Evolutionary conservation across 495 filamentous ascomycete species (phyloP).

Genomic region (Aspergillus heteromorphus): DNA sequence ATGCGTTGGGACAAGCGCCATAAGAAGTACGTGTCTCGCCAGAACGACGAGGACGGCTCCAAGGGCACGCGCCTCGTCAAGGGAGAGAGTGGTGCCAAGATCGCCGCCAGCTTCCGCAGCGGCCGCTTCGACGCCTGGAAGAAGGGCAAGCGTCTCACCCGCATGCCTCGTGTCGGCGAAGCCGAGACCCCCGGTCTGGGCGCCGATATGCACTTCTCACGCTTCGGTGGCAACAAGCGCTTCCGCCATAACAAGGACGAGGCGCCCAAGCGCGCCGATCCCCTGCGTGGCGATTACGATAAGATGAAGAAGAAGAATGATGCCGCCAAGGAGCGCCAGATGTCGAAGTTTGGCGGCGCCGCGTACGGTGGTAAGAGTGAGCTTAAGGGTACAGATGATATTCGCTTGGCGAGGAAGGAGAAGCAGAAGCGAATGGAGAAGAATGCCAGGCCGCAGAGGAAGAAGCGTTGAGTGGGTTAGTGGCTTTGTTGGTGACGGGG

Average conservation of each 20-base stretch:
- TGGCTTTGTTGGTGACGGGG: neutral
- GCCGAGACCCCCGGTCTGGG: slow-evolving; percentile 51
- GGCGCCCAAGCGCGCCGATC: slow-evolving; percentile 90
- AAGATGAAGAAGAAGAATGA: slow-evolving; percentile 83
- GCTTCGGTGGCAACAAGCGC: slow-evolving; percentile 35
- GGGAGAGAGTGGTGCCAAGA: slow-evolving; percentile 92
- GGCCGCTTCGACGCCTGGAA: slow-evolving; percentile 92
- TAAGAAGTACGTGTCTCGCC: slow-evolving; percentile 85
- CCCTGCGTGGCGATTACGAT: slow-evolving; percentile 81
- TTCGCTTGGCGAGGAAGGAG: slow-evolving; percentile 71
- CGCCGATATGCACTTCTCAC: slow-evolving; percentile 23
- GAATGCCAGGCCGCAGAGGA: slow-evolving; percentile 80
- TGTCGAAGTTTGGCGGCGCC: slow-evolving; percentile 25
- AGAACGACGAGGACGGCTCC: slow-evolving; percentile 92
- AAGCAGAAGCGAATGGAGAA: slow-evolving; percentile 76
- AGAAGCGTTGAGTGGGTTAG: too few relatives aligned
- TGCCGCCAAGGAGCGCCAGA: slow-evolving; percentile 70
- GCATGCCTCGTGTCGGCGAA: slow-evolving; percentile 77
- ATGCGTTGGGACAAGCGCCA: slow-evolving; percentile 96
- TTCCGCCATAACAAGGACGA: slow-evolving; percentile 78
- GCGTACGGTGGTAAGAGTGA: slow-evolving; percentile 73
- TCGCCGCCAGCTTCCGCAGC: slow-evolving; percentile 85
- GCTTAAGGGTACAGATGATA: slow-evolving; percentile 75
- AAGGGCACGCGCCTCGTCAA: slow-evolving; percentile 77
- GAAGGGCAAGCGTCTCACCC: slow-evolving; percentile 71